These are phyloP conservation scores for Claviceps fusiformis DNA, from an alignment of 2,329 filamentous ascomycete species.

Conservation along the genomic window DNA sequence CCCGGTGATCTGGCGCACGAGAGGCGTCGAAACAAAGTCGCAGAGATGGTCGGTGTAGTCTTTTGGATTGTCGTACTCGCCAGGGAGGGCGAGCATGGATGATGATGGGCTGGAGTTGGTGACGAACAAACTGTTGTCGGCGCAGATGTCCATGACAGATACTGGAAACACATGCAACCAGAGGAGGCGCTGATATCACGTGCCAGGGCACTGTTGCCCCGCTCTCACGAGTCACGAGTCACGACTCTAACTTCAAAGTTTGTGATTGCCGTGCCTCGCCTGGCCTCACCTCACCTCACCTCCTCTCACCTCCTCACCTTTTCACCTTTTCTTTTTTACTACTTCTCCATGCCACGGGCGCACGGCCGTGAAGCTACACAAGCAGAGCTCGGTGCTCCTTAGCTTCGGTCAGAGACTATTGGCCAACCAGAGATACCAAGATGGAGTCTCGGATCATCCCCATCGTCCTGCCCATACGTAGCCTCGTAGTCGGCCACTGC, in stretches of 20 bases:
- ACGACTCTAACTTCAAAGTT: too few species aligned
- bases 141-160: too few species aligned
- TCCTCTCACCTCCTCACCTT: too few species aligned
- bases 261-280: too few species aligned
- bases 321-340: not conserved
- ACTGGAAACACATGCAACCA: too few species aligned
- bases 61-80: slow-evolving; percentile 7
- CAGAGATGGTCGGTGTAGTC: slow-evolving; percentile 12
- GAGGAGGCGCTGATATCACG: not conserved
- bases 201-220: not conserved
- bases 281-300: too few species aligned
- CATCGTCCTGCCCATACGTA: not conserved
- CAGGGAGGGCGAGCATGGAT: slow-evolving; percentile 8
- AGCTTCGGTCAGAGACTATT: not conserved
- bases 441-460: not conserved
- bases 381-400: not conserved
- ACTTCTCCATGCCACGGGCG: not conserved
- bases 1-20: slow-evolving; percentile 19
- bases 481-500: not conserved
- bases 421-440: not conserved
- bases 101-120: not conserved
- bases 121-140: not conserved
- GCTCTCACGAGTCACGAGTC: too few species aligned
- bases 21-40: slow-evolving; percentile 13
- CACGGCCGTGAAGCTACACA: not conserved